A percentile compares a stretch with the other conserved stretches of the same genome.
phyloP scores from a whole-genome alignment of 2,329 filamentous ascomycete genomes.

The Ceratocystis variospora region DNA sequence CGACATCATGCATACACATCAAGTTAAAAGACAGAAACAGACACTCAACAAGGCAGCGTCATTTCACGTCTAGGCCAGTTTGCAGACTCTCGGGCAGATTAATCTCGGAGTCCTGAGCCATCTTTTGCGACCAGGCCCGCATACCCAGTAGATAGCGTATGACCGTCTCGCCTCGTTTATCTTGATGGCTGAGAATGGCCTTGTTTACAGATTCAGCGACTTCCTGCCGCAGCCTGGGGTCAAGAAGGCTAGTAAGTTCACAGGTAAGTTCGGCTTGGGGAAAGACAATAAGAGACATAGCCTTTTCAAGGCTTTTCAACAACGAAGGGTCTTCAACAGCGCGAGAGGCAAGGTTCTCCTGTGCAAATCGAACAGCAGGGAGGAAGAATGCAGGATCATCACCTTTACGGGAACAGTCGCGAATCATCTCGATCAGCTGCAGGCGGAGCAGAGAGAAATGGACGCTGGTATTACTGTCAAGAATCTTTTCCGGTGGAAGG shows the following conservation, averaged over 20 bases:
- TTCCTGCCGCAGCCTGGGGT: constrained; percentile 63
- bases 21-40: not conserved
- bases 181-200: constrained; percentile 64
- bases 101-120: not conserved
- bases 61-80: constrained; percentile 26
- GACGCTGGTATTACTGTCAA: constrained; percentile 68
- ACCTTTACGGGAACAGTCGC: constrained; percentile 51
- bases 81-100: constrained; percentile 27
- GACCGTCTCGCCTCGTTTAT: constrained; percentile 61
- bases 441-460: constrained; percentile 84
- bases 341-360: constrained; percentile 70
- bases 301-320: constrained; percentile 74
- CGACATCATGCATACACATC: not conserved
- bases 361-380: constrained; percentile 78
- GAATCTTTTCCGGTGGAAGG: constrained; percentile 45
- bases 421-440: constrained; percentile 87
- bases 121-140: constrained; percentile 51
- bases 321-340: constrained; percentile 72
- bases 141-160: constrained; percentile 70
- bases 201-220: constrained; percentile 86
- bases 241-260: constrained; percentile 59
- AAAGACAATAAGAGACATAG: constrained; percentile 85
- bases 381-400: constrained; percentile 48
- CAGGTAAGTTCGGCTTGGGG: constrained; percentile 65
- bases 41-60: not conserved